Evolutionary conservation across 495 filamentous ascomycete species (phyloP), one percentile per base, ranked within the genome.

Genomic region (Xylaria intraflava): DNA sequence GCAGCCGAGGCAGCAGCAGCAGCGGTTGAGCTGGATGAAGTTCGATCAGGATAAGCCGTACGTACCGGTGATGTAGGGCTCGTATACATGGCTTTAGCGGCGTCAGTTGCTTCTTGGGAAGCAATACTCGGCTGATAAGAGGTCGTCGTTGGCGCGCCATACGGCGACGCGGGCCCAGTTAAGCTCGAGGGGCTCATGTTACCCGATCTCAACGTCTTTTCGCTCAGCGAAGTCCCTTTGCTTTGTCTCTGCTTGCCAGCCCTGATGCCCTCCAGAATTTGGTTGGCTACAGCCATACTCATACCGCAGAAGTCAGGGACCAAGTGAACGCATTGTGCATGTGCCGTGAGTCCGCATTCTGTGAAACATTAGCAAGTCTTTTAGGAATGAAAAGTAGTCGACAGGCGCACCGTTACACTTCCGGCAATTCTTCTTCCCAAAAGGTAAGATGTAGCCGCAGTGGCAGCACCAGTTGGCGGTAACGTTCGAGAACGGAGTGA

Each of bases 391-490:
- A n/a, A n/a, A 12, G 44, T 19, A 44, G 6, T 10, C 23, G 40
- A 33, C 48, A 19, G 35, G 64, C 75, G 61, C 81, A 92, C 90
- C 90, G 65, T 83, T 81, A 72, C 93, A 99, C 69, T 89, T 91
- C 60, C 91, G 84, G 56, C 83, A 87, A 71, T 91, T 94, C 70
- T 94, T 96, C 61, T 90, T 89, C 29, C 93, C 93, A 62, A 97
- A 85, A 6, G 94, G 90, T n/a, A 99, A 78, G 57, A 99, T 88
- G 70, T 96, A 97, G 53, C 93, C 93, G 66, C 93, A 99, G 67
- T 99, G 93, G 65, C 94, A 97, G 68, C 93, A 99, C 93, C 93
- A 99, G 68, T 97, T 97, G 38, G 94, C 93, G 5, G 92, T 91
- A 68, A 97, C 86, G 63, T 97, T 97, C 31, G 91, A 89, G 66